Percentiles rank a stretch among this genome's conserved stretches.
Conservation (phyloP, 768 basidiomycete genomes). For the Rhodosporidiobolus sp. region DNA sequence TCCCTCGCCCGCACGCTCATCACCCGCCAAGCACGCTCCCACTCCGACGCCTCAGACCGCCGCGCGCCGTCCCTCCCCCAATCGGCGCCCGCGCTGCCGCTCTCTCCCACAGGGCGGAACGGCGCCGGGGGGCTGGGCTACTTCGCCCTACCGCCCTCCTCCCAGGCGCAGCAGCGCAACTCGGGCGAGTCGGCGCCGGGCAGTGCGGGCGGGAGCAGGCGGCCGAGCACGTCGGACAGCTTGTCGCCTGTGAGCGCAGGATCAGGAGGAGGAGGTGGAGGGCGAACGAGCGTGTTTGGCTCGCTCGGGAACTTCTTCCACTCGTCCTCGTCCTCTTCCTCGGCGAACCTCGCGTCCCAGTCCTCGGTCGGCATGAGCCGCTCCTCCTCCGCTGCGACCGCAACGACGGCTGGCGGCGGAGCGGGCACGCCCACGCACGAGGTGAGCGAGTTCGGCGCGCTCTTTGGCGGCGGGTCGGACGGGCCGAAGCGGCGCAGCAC, state of each 20-base stretch:
- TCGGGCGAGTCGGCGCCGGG: not conserved
- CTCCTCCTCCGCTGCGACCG: slow-evolving; percentile 4
- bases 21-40: slow-evolving; percentile 9
- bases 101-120: no score
- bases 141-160: slow-evolving; percentile 10
- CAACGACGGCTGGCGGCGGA: not conserved
- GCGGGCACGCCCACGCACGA: slow-evolving; percentile 7
- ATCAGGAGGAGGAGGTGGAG: not conserved
- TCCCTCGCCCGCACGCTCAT: slow-evolving; percentile 11
- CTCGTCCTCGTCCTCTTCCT: not conserved
- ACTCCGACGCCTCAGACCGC: slow-evolving; percentile 26
- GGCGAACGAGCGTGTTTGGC: slow-evolving; percentile 25
- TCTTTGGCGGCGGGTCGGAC: slow-evolving; percentile 16
- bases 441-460: slow-evolving; percentile 34
- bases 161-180: slow-evolving; percentile 5
- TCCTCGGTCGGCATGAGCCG: slow-evolving; percentile 4
- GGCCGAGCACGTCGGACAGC: not conserved
- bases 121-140: no score
- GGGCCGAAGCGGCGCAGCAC: not conserved
- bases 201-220: not conserved
- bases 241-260: not conserved
- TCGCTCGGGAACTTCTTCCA: slow-evolving; percentile 14
- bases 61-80: not conserved
- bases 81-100: no score
- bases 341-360: not conserved